phyloP scores from a whole-genome alignment of 2,329 filamentous ascomycete genomes.

The Dothiorella sarmentorum region DNA sequence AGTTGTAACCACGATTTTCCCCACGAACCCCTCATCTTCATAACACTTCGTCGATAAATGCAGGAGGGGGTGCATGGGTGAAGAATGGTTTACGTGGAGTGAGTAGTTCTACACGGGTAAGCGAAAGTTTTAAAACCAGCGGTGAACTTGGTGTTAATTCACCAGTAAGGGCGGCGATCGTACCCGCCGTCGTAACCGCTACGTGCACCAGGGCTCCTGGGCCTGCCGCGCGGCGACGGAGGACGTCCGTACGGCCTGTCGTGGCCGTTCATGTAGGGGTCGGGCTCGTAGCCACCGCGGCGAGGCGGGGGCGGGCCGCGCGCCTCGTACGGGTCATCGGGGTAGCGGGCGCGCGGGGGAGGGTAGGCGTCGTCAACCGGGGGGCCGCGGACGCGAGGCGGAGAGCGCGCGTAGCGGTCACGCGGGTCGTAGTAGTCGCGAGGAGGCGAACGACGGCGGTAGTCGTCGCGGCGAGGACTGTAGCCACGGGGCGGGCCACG shows the following conservation, averaged over 20 bases:
- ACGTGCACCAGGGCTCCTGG: slow-evolving; percentile 58
- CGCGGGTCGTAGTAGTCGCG: slow-evolving; percentile 84
- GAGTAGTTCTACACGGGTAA: slow-evolving; percentile 17
- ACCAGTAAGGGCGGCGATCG: slow-evolving; percentile 50
- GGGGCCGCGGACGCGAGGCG: slow-evolving; percentile 68
- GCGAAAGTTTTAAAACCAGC: slow-evolving; percentile 6
- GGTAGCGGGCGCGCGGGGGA: slow-evolving; percentile 58
- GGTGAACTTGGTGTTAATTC: slow-evolving; percentile 21
- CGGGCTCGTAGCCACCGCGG: slow-evolving; percentile 50
- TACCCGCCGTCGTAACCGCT: slow-evolving; percentile 54
- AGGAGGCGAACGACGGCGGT: slow-evolving; percentile 73
- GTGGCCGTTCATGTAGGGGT: slow-evolving; percentile 59
- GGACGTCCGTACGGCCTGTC: slow-evolving; percentile 52
- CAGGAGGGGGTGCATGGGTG: slow-evolving; percentile 8
- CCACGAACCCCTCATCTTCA: background rate
- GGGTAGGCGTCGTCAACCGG: slow-evolving; percentile 75
- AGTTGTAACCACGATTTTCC: background rate
- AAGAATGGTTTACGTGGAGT: slow-evolving; percentile 6
- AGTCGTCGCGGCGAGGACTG: slow-evolving; percentile 81
- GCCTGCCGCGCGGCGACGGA: slow-evolving; percentile 38
- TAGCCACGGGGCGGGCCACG: slow-evolving; percentile 79
- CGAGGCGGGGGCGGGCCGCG: slow-evolving; percentile 54
- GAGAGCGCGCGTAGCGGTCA: slow-evolving; percentile 67
- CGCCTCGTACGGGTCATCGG: slow-evolving; percentile 70
- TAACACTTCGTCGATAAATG: slow-evolving; percentile 1